phyloP scores from a whole-genome alignment of 495 filamentous ascomycete genomes.

The Neurospora sp. region DNA sequence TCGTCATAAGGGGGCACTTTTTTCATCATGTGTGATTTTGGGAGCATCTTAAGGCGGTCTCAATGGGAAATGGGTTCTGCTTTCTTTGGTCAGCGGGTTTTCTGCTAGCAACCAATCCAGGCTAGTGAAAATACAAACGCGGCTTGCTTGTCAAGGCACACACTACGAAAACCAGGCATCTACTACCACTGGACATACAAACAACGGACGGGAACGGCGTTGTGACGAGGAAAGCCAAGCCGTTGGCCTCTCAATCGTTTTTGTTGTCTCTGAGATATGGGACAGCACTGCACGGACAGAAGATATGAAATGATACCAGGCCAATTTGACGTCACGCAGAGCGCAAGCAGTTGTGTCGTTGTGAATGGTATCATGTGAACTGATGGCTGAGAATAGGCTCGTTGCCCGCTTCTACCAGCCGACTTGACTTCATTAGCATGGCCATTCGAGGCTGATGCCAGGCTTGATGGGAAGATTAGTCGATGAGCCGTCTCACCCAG shows the following conservation, averaged over 20 bases:
- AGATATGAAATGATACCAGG: not conserved
- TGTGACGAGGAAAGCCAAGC: not conserved
- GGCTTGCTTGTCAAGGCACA: constrained; percentile 4
- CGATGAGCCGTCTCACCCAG: not conserved
- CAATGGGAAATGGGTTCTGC: constrained; percentile 8
- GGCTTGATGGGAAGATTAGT: not conserved
- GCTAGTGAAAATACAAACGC: constrained; percentile 6
- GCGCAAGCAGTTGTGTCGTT: not conserved
- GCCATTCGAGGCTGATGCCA: not conserved
- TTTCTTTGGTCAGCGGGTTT: constrained; percentile 1
- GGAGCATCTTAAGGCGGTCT: constrained; percentile 24
- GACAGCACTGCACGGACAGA: not conserved
- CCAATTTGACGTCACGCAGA: not conserved
- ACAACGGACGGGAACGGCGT: not conserved
- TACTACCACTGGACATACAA: not conserved
- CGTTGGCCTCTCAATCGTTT: not conserved
- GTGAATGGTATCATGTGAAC: not conserved
- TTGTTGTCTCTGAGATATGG: not conserved
- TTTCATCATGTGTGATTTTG: constrained; percentile 17
- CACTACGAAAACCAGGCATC: not conserved
- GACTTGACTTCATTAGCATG: not conserved
- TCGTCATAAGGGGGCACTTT: constrained; percentile 15
- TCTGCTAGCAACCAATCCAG: constrained; percentile 3
- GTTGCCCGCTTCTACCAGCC: not conserved
- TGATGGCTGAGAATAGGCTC: not conserved